Conservation (phyloP, 495 filamentous ascomycete species). For the Hypoxylon crocopeplum region DNA sequence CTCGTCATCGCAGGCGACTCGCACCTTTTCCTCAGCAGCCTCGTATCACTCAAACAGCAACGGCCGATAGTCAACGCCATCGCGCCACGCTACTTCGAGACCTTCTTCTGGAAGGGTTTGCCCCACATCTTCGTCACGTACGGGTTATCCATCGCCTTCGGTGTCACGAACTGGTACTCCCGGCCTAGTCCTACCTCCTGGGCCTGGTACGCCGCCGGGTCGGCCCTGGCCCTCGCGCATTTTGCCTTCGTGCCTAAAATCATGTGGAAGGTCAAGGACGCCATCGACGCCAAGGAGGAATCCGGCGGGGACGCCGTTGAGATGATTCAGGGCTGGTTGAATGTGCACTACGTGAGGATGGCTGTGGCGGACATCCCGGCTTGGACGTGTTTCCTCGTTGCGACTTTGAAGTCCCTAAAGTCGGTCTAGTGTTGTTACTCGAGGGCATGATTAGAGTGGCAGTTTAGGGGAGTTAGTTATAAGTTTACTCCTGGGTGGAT, state of each 20-base stretch:
- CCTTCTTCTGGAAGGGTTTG: slow-evolving; percentile 37
- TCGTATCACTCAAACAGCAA: slow-evolving; percentile 16
- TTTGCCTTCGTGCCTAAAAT: slow-evolving; percentile 39
- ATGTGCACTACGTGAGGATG: slow-evolving; percentile 32
- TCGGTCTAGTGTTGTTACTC: slow-evolving; percentile 5
- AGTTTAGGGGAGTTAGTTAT: background rate
- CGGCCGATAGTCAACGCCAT: slow-evolving; percentile 32
- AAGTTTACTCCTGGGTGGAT: too few relatives aligned
- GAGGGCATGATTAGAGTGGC: background rate
- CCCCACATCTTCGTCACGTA: slow-evolving; percentile 28
- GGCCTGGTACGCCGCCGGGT: slow-evolving; percentile 37
- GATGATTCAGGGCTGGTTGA: slow-evolving; percentile 30
- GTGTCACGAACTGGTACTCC: slow-evolving; percentile 31
- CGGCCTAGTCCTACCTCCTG: slow-evolving; percentile 14
- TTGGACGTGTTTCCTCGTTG: slow-evolving; percentile 40
- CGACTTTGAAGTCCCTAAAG: slow-evolving; percentile 30
- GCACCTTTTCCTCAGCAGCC: slow-evolving; percentile 41
- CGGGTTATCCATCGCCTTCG: slow-evolving; percentile 31
- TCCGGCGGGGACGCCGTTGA: slow-evolving; percentile 11
- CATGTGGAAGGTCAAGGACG: slow-evolving; percentile 33
- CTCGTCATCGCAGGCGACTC: slow-evolving; percentile 46
- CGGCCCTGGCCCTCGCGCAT: slow-evolving; percentile 29
- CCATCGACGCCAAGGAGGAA: slow-evolving; percentile 26
- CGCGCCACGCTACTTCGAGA: slow-evolving; percentile 38
- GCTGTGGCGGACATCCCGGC: slow-evolving; percentile 32